Base-by-base conservation (phyloP, 768 basidiomycete genomes). In the Lactarius sp. region DNA sequence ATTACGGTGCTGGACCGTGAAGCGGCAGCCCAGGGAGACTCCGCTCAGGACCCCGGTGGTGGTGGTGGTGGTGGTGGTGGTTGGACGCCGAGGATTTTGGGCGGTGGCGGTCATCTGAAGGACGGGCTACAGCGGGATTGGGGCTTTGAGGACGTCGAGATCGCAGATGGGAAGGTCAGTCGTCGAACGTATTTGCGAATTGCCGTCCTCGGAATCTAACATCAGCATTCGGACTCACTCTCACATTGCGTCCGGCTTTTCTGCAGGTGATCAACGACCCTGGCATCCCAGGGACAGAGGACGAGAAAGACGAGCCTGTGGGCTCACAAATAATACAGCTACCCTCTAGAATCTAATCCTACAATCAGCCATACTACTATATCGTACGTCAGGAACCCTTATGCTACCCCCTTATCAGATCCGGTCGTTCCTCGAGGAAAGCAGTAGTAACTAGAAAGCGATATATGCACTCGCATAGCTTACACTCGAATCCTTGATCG, bases 391-490 rank as follows among this genome's bases (percentile, higher is more conserved):
- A 42, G 57, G 6, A 51, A 49, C 36, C 22, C 22, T 34, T 16
- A 36, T 41, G 20, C 22, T 44, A 49, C 41, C n/a, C 41, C n/a
- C 14, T 49, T 44, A 20, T 52, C 27, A 27, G 7, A 18, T 16
- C 31, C 44, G 20, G 7, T 47, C 22, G 39, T 36, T 47, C n/a
- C 56, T 46, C 42, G 41, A 14, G 46, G 20, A 20, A 2, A 51
- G 22, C 12, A 42, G 27, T 22, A 61, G 37, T 58, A 54, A 34
- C 64, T 78, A 88, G 73, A 92, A 82, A 41, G 77, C 80, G 50
- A 92, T 76, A 75, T 86, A 94, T 36, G 87, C 97, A 72, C 94
- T 96, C 8, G 94, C 95, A 72, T 99, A 99, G 74, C 94, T 96
- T 22, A 99, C 97, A 71, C 96, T 98, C 39, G 89, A 92, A 73